Percentiles rank a stretch among this genome's conserved stretches.
These are phyloP conservation scores for Kwoniella sp. DNA, from an alignment of 768 basidiomycete species.

Conservation along the genomic window DNA sequence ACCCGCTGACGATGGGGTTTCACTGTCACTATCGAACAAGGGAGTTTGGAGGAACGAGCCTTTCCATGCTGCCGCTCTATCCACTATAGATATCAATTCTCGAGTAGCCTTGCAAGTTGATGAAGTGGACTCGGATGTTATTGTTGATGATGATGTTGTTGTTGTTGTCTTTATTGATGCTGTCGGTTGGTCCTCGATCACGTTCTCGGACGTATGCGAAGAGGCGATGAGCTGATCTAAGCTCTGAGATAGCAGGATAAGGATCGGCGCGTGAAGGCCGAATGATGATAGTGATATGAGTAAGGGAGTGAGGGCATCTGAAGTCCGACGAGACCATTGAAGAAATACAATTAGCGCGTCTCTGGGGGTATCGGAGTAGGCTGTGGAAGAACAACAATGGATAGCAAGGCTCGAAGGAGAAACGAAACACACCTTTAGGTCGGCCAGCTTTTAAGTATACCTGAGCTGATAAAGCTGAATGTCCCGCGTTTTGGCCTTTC, in stretches of 20 bases:
- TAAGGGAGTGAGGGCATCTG: slow-evolving; percentile 22
- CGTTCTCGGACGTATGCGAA: no score
- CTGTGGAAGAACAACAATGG: no score
- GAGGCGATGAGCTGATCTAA: neutral
- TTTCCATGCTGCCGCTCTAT: slow-evolving; percentile 13
- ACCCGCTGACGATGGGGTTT: neutral
- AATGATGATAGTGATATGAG: slow-evolving; percentile 5
- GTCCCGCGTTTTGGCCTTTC: slow-evolving; percentile 31
- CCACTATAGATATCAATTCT: slow-evolving; percentile 1
- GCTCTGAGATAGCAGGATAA: neutral
- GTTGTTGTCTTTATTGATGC: neutral
- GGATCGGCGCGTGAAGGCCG: slow-evolving; percentile 13
- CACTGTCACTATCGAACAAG: neutral
- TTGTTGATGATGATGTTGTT: neutral
- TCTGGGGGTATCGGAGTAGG: no score
- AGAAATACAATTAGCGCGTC: no score
- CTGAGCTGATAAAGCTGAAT: slow-evolving; percentile 30
- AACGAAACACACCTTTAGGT: slow-evolving; percentile 21
- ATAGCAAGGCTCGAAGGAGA: no score
- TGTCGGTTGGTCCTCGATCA: no score
- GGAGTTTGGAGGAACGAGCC: neutral
- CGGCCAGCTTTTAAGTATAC: slow-evolving; percentile 25
- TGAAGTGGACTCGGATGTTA: neutral
- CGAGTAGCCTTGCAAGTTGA: neutral
- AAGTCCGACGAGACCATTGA: neutral